Base-by-base conservation (phyloP, 2,329 filamentous ascomycete species). In the Fusarium acutatum region DNA sequence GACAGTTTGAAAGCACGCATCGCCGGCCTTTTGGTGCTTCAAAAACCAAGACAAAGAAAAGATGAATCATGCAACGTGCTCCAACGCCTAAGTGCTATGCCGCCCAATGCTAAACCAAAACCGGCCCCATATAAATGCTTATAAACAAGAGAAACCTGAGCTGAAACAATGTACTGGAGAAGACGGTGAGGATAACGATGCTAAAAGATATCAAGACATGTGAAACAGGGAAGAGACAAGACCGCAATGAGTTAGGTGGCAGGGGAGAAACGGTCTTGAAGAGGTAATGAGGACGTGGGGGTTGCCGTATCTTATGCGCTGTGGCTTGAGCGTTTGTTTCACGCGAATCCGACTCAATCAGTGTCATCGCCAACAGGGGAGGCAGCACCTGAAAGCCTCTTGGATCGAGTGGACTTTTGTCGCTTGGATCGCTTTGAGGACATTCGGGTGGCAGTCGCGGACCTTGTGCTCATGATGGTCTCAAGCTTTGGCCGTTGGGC, bases 391-490 rank as follows among this genome's bases (percentile, higher is more conserved):
- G 79, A 75, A 34, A 80, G 64, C 22, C 74, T 77, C 74, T 76
- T 82, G 53, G 70, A 75, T 62, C 78, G 80, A 11, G 74, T 73
- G 14, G 81, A 79, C 62, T 71, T 78, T 60, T 77, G 77, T 44
- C 78, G 79, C 62, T 77, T 80, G 22, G 76, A 75, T 38, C 78
- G 76, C 44, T 77, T 81, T 22, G 79, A 80, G 53, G 76, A 69
- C 53, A 78, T 74, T 28, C 78, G 77, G 47, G 75, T 79, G 65
- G 75, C 77, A 35, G 75, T 71, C 40, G 73, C 72, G 30, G 79
- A 79, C 43, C 84, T 81, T 24, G 82, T 83, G 79, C 86, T 86
- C 56, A 81, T 67, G 24, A 87, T 87, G 15, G 86, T 87, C 64
- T 85, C 82, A 40, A 88, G 79, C 74, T 83, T 85, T 9, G 85